Evolutionary conservation across 305 asterid species (phyloP), one percentile per base, ranked within the genome.

Genomic region (Nicotiana rustica): DNA sequence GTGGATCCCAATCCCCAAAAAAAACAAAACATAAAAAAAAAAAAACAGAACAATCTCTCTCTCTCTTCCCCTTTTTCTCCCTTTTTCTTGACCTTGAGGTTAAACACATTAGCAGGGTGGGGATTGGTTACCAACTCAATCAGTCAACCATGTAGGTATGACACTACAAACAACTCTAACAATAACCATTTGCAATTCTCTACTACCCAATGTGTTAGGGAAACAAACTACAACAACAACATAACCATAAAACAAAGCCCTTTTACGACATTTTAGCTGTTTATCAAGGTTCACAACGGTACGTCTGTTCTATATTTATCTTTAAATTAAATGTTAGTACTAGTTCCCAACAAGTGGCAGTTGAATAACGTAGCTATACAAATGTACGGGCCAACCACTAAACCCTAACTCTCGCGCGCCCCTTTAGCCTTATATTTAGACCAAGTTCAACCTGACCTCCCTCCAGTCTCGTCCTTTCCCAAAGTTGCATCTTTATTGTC

Each of bases 371-470:
- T 19, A 18, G 60, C 62, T 64, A 69, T 68, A 36, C 78, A 81
- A 49, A 56, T 52, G 80, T 68, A 29, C 80, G 12, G 80, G 70
- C 84, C 79, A 81, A 81, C 84, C 38, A 56, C 79, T 31, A 81
- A 81, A 69, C 79, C 84, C 83, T 41, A 10, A 67, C 59, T 12
- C 56, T 47, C 69, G 38, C 79, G 59, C 61, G 41, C 56, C 82
- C 55, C 38, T 29, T 4, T 73, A 73, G 70, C 79, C 64, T 73
- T 60, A 60, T 60, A 35, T 49, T 47, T 31, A 81, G 67, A 47
- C 65, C 52, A 67, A 49, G 21, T 81, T 69, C 14, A 52, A 69
- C 79, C 56, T 81, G 61, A 81, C 38, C 49, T 19, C 62, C 70
- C 79, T 69, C 38, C 69, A 15, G 44, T 69, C 41, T 81, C 65